Conservation (phyloP, 1,139 yeast species). For the Martiniozyma asiatica region DNA sequence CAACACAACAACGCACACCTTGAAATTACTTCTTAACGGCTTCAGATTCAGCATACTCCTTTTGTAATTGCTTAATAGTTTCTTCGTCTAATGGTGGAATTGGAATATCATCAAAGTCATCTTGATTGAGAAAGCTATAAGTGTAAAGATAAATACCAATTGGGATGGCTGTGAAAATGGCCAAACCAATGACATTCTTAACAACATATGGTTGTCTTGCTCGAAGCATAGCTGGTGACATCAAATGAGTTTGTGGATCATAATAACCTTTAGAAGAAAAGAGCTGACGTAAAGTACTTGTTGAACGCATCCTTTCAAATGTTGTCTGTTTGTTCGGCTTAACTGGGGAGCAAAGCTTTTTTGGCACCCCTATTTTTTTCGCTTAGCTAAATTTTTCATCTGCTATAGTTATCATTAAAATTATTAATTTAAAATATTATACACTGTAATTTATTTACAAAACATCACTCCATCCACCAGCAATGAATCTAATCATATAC, state of each 20-base stretch:
- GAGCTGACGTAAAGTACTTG: conserved; percentile 11
- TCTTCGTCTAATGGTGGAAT: conserved; percentile 81
- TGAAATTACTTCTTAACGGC: neutral
- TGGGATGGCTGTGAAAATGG: conserved; percentile 47
- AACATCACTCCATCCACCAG: conserved; percentile 54
- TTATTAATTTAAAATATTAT: conserved; percentile 1
- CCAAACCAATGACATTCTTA: conserved; percentile 57
- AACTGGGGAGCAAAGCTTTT: too few relatives aligned
- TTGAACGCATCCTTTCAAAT: conserved; percentile 6
- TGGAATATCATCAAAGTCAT: conserved; percentile 84
- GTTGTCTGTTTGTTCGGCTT: neutral
- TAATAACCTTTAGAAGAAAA: conserved; percentile 35
- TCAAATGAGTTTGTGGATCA: conserved; percentile 68
- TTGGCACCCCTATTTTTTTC: too few relatives aligned
- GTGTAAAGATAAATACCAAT: conserved; percentile 66
- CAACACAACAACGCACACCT: neutral
- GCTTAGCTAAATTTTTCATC: too few relatives aligned
- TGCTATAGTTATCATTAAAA: too few relatives aligned
- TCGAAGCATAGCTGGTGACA: conserved; percentile 88
- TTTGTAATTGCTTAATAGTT: conserved; percentile 58
- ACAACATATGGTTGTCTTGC: conserved; percentile 81
- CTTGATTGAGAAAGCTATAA: conserved; percentile 56
- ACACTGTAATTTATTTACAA: conserved; percentile 1
- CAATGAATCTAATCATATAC: conserved; percentile 86
- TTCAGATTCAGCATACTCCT: conserved; percentile 50